Percentiles rank a stretch among this genome's conserved stretches.
These are phyloP conservation scores for Thelephora ganbajun DNA, from an alignment of 768 basidiomycete genomes.

Conservation along the genomic window DNA sequence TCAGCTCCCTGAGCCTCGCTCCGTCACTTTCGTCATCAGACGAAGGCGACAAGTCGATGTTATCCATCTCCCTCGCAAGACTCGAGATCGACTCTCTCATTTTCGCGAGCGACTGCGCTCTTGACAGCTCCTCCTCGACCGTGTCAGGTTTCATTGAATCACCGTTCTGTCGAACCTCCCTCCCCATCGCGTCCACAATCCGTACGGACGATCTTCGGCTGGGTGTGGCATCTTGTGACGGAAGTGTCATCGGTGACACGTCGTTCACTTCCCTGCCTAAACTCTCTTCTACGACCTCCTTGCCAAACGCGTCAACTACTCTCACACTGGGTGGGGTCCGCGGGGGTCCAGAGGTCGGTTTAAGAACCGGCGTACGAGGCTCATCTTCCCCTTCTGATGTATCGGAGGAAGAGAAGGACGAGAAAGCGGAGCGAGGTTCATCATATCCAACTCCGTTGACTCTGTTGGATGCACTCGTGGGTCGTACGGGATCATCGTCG, in stretches of 20 bases:
- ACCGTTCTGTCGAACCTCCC: conserved; percentile 29
- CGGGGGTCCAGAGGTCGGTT: conserved; percentile 20
- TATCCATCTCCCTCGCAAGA: conserved; percentile 40
- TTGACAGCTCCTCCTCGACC: conserved; percentile 16
- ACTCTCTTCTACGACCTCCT: conserved; percentile 18
- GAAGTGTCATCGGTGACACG: not conserved
- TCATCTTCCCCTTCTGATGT: not conserved
- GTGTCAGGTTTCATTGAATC: conserved; percentile 11
- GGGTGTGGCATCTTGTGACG: conserved; percentile 1
- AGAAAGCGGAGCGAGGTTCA: not conserved
- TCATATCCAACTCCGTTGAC: not conserved
- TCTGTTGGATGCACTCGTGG: not conserved
- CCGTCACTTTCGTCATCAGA: conserved; percentile 28
- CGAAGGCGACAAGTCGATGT: conserved; percentile 27
- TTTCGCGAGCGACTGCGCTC: conserved; percentile 37
- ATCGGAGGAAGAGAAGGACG: not conserved
- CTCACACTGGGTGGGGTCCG: conserved; percentile 38
- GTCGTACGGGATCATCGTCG: not conserved
- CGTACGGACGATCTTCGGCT: conserved; percentile 27
- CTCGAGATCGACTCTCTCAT: conserved; percentile 46
- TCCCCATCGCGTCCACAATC: conserved; percentile 59
- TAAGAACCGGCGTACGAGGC: conserved; percentile 10
- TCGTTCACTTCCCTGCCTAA: not conserved
- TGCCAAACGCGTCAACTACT: conserved; percentile 61
- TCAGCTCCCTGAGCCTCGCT: conserved; percentile 33